phyloP scores from a whole-genome alignment of 2,329 filamentous ascomycete genomes.

The Tolypocladium sp. region DNA sequence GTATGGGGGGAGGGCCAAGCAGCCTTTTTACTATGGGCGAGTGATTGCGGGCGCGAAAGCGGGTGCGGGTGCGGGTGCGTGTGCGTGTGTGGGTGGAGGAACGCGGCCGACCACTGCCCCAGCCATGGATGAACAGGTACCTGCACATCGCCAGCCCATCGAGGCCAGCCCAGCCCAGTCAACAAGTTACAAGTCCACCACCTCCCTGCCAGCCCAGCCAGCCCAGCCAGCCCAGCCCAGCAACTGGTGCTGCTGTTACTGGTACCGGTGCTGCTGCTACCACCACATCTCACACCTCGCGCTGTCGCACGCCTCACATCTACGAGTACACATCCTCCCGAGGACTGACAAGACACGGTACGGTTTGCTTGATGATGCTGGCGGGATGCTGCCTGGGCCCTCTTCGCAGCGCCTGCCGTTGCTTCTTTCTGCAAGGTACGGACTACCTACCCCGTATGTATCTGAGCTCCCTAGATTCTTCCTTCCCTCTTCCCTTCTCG shows the following conservation, averaged over 20 bases:
- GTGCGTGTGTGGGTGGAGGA: conserved; percentile 13
- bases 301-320: not conserved
- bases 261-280: not conserved
- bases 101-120: conserved; percentile 14
- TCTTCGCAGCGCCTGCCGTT: not conserved
- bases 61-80: conserved; percentile 6
- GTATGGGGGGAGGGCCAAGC: conserved; percentile 45
- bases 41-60: conserved; percentile 44
- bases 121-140: conserved; percentile 2
- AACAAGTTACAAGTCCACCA: not conserved
- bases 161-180: not conserved
- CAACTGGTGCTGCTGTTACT: not conserved
- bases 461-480: not conserved
- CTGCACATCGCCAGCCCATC: not conserved
- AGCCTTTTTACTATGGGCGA: conserved; percentile 58
- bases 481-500: not conserved
- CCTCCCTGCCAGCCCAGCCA: not conserved
- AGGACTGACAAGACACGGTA: not conserved
- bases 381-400: not conserved
- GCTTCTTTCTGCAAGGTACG: not conserved
- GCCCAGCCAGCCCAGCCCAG: not conserved
- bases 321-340: not conserved
- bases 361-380: not conserved
- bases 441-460: too few relatives aligned
- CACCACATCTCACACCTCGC: not conserved